phyloP scores from a whole-genome alignment of 257 asterid species.

The Solanum virginianum region DNA sequence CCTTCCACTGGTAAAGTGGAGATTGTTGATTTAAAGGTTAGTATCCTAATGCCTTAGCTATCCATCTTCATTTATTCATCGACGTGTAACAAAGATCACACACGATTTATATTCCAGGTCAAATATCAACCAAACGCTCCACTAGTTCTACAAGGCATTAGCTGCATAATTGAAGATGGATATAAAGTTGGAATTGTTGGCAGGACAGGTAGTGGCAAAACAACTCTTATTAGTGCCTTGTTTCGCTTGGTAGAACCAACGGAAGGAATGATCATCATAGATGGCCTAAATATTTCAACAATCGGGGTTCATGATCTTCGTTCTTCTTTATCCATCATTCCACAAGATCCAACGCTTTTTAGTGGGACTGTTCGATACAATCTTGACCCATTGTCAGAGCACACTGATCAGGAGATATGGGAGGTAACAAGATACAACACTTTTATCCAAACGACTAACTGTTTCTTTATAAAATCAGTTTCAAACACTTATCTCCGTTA shows the following conservation, averaged over 20 bases:
- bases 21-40: constrained; percentile 17
- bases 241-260: constrained; percentile 24
- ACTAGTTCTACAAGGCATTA: constrained; percentile 19
- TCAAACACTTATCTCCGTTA: background rate
- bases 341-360: constrained; percentile 26
- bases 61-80: background rate
- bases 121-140: constrained; percentile 11
- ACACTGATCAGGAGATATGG: constrained; percentile 21
- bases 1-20: constrained; percentile 18
- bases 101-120: constrained; percentile 2
- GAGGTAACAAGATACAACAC: background rate
- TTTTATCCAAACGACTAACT: background rate
- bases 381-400: constrained; percentile 18
- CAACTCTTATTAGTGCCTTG: constrained; percentile 18
- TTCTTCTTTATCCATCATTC: constrained; percentile 11
- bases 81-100: background rate
- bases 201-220: constrained; percentile 29
- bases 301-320: constrained; percentile 19
- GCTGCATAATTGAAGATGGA: constrained; percentile 18
- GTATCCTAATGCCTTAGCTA: background rate
- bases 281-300: constrained; percentile 7
- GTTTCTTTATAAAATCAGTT: background rate
- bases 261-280: constrained; percentile 16
- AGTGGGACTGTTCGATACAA: constrained; percentile 16
- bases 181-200: constrained; percentile 27